Percentiles rank a stretch among this genome's conserved stretches.
Conservation (phyloP, 1,284 basidiomycete species). For the Athelia psychrophila region DNA sequence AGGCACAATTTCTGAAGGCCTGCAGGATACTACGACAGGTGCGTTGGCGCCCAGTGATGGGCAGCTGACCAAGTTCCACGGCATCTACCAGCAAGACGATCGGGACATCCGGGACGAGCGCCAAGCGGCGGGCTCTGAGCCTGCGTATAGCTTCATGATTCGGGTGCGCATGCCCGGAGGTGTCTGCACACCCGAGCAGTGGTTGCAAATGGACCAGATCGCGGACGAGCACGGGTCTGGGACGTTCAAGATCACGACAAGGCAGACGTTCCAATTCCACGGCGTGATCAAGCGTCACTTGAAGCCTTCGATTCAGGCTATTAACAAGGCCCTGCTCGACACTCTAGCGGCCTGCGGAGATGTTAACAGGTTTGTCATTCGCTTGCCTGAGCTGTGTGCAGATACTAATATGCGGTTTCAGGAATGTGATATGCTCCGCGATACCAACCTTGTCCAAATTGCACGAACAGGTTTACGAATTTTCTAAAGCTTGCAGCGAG, state of each 20-base stretch:
- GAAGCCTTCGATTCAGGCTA: slow-evolving; percentile 95
- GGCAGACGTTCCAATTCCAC: slow-evolving; percentile 99
- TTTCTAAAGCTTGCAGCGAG: slow-evolving; percentile 84
- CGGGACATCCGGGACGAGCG: slow-evolving; percentile 98
- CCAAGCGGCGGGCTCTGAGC: slow-evolving; percentile 89
- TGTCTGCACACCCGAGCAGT: slow-evolving; percentile 89
- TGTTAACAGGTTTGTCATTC: slow-evolving; percentile 76
- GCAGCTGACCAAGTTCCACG: slow-evolving; percentile 99
- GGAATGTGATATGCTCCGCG: slow-evolving; percentile 92
- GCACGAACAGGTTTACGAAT: slow-evolving; percentile 84
- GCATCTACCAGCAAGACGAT: slow-evolving; percentile 97
- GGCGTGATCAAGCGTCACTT: slow-evolving; percentile 96
- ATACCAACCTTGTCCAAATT: slow-evolving; percentile 87
- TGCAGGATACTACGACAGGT: slow-evolving; percentile 85
- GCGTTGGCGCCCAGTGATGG: slow-evolving; percentile 88
- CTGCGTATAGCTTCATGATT: slow-evolving; percentile 99
- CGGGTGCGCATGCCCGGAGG: slow-evolving; percentile 95
- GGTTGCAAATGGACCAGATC: slow-evolving; percentile 95
- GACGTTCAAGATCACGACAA: slow-evolving; percentile 97
- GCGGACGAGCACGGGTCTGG: slow-evolving; percentile 93
- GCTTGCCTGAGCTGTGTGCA: background rate
- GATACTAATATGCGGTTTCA: slow-evolving; percentile 23
- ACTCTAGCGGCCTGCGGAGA: slow-evolving; percentile 98
- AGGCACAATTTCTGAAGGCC: slow-evolving; percentile 92
- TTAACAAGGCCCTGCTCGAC: slow-evolving; percentile 90